Evolutionary conservation across 2,329 filamentous ascomycete species (phyloP), one percentile per base, ranked within the genome.

Genomic region (Madurella mycetomatis): DNA sequence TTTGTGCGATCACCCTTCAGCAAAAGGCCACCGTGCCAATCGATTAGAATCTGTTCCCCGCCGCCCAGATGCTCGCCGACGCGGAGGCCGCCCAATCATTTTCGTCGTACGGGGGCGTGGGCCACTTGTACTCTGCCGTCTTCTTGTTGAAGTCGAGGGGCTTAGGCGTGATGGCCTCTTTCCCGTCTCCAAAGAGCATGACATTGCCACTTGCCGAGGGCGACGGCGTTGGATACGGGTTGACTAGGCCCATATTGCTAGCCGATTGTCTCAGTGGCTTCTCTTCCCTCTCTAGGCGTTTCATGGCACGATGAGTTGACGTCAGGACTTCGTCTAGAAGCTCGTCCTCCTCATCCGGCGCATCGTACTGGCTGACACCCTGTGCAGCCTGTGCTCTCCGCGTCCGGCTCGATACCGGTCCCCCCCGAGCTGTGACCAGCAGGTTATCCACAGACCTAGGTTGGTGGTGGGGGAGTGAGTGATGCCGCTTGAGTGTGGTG

Each of bases 311-410:
- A 64, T 86, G 86, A 0, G 91, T 88, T 5, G 88, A 90, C 47
- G 85, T 81, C 41, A 96, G 77, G 17, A 85, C 91, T 71, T 99
- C 94, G 62, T 96, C 92, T 9, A 97, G 79, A 9, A 99, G 80
- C 72, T 99, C 94, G 56, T 99, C 94, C 67, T 97, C 92, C 71
- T 99, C 94, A 65, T 95, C 92, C 1, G 94, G 90, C 0, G 92
- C 92, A 67, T 99, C 94, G 67, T 97, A 96, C 58, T 90, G 86
- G 64, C 88, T 87, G 47, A 88, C 84, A 4, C 88, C 87, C 58
- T 90, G 86, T 4, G 79, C 76, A 13, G 89, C 85, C 68, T 95
- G 81, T 12, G 89, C 87, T 56, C 90, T 82, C 55, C 92, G 80
- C 13, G 91, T 94, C 58, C 92, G 81, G 69, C 86, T 90, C 1